Conservation (phyloP, 768 basidiomycete species). For the Amyloporia xantha region DNA sequence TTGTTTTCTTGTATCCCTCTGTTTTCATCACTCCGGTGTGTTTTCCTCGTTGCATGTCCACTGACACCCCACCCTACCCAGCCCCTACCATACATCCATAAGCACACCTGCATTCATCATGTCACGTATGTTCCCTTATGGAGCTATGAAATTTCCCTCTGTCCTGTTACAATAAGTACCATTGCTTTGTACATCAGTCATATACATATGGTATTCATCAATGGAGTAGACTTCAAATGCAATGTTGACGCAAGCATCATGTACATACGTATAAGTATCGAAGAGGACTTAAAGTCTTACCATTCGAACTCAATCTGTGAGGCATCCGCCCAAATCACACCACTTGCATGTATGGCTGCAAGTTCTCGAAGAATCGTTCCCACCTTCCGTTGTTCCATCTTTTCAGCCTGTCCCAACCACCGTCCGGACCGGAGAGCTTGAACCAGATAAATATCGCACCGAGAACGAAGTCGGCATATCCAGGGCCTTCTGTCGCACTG, state of each 20-base stretch:
- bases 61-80: not conserved
- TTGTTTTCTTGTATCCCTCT: constrained; percentile 11
- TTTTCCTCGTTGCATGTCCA: not conserved
- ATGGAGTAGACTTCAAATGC: not conserved
- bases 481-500: not conserved
- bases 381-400: not conserved
- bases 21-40: constrained; percentile 2
- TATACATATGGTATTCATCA: not conserved
- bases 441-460: not conserved
- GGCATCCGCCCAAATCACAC: too few relatives aligned
- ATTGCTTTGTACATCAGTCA: not conserved
- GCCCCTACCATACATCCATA: too few relatives aligned
- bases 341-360: not conserved
- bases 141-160: not conserved
- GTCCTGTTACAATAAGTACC: not conserved
- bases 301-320: too few relatives aligned
- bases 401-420: not conserved
- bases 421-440: not conserved
- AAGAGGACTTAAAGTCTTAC: too few relatives aligned
- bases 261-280: too few relatives aligned
- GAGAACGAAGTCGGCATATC: constrained; percentile 1
- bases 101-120: constrained; percentile 1
- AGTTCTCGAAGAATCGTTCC: not conserved
- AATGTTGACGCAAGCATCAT: too few relatives aligned
- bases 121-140: not conserved